Evolutionary conservation across 2,329 filamentous ascomycete genomes (phyloP), one percentile per base, ranked within the genome.

Genomic region (Cryphonectria nitschkei): DNA sequence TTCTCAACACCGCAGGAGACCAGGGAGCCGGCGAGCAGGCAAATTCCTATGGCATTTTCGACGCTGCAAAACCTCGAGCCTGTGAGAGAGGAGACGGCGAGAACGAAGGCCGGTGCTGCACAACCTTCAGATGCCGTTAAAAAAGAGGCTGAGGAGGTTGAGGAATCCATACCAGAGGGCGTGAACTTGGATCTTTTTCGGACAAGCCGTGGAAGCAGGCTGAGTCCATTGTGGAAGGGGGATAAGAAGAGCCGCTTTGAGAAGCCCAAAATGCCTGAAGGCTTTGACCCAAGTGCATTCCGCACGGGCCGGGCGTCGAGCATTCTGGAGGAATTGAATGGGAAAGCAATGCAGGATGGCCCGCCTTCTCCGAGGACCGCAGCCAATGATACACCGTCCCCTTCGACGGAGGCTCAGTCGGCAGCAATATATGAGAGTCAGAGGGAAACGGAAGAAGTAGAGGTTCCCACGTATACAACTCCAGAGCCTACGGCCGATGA

Each of bases 181-280:
- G 43, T 73, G 13, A 63, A 67, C 22, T 41, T 73, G 22, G 70
- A 73, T 3, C 63, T 73, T 19, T 73, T 73, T 29, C 72, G 70
- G 22, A 73, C 72, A 29, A 71, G 61, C 60, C 70, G 72, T 11
- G 64, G 70, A 13, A 54, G 9, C 58, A 69, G 11, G 39, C 63
- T 73, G 39, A 68, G 56, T 54, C 69, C 71, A 58, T 56, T 69
- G 13, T 73, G 71, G 71, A 71, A 73, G n/a, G 71, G 69, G 3
- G 65, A 70, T 52, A 73, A 71, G 41, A 64, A 62, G 6, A 16
- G 13, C 22, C 56, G 63, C 2, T 64, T 63, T 22, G 50, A 65
- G 14, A 66, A 26, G 13, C 61, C n/a, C 34, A 46, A 7, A 43
- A 41, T 65, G n/a, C 67, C 69, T 46, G 64, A 61, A 14, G 63